Conservation (phyloP, 202 grass and related monocot species). For the Miscanthus sacchariflorus region DNA sequence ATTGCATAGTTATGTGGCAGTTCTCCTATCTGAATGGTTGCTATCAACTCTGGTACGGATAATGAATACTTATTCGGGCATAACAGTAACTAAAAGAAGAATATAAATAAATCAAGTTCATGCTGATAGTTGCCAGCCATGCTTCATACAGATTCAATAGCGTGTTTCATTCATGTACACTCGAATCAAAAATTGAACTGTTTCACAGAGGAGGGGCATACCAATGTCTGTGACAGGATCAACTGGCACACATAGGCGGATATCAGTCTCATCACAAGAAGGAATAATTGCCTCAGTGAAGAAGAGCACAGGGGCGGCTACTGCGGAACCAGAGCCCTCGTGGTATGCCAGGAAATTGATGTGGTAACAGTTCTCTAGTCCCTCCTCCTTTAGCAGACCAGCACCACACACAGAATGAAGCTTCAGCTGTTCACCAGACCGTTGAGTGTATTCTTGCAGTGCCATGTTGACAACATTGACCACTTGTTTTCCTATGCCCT, state of each 20-base stretch:
- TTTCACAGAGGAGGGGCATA: not conserved
- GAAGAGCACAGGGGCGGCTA: not conserved
- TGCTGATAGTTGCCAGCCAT: too few species aligned
- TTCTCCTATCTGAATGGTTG: too few species aligned
- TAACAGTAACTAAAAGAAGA: too few species aligned
- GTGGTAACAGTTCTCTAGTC: not conserved
- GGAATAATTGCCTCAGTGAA: not conserved
- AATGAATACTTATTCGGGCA: too few species aligned
- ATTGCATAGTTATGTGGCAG: too few species aligned
- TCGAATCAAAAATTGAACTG: too few species aligned
- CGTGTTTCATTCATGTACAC: too few species aligned
- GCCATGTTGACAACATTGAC: not conserved
- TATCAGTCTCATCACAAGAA: not conserved
- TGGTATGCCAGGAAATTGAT: conserved; percentile 26
- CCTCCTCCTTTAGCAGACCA: conserved; percentile 21
- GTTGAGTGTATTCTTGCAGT: not conserved
- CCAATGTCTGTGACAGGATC: conserved; percentile 14
- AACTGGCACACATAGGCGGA: not conserved
- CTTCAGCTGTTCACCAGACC: not conserved
- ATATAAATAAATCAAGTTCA: too few species aligned
- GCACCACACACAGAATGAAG: conserved; percentile 22
- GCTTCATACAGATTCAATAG: too few species aligned
- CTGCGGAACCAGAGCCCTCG: not conserved
- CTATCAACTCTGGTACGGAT: too few species aligned
- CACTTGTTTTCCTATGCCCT: not conserved